A percentile compares a stretch with the other conserved stretches of the same genome.
Conservation (phyloP, 1,139 yeast genomes). For the Geotrichum fermentans region DNA sequence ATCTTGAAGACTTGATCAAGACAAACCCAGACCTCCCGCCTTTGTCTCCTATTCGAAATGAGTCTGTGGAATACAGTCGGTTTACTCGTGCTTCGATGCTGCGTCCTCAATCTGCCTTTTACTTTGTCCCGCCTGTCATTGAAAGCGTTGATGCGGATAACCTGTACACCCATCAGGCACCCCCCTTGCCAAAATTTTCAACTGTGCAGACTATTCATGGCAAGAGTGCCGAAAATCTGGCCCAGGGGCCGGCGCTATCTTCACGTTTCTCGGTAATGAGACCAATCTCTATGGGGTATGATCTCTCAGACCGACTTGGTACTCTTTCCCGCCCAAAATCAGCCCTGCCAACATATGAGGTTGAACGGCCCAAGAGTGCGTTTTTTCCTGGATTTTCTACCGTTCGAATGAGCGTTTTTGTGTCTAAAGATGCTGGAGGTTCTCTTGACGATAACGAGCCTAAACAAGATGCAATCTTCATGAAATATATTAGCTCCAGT, state of each 20-base stretch:
- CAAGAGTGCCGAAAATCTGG: not conserved
- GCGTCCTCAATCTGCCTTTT: conserved; percentile 14
- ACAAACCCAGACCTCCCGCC: not conserved
- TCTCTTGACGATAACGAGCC: not conserved
- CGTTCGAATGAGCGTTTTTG: not conserved
- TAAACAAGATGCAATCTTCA: not conserved
- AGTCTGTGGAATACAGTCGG: conserved; percentile 7
- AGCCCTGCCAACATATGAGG: not conserved
- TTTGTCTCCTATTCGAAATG: not conserved
- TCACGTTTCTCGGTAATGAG: not conserved
- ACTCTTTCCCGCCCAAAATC: not conserved
- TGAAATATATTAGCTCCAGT: conserved; percentile 15
- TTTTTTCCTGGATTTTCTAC: not conserved
- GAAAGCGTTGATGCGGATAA: conserved; percentile 1
- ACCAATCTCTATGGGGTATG: not conserved
- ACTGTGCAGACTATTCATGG: too few species aligned
- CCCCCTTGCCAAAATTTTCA: conserved; percentile 5
- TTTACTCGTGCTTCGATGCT: conserved; percentile 7
- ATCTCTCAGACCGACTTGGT: not conserved
- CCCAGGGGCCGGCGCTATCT: too few species aligned
- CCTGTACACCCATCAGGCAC: not conserved
- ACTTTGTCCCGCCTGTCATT: conserved; percentile 10
- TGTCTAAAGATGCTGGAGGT: not conserved
- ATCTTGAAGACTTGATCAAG: not conserved
- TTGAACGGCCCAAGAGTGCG: not conserved